A percentile compares a stretch with the other conserved stretches of the same genome.
Conservation (phyloP, 192 early-diverging fungal species). For the Backusella parvicylindrica region DNA sequence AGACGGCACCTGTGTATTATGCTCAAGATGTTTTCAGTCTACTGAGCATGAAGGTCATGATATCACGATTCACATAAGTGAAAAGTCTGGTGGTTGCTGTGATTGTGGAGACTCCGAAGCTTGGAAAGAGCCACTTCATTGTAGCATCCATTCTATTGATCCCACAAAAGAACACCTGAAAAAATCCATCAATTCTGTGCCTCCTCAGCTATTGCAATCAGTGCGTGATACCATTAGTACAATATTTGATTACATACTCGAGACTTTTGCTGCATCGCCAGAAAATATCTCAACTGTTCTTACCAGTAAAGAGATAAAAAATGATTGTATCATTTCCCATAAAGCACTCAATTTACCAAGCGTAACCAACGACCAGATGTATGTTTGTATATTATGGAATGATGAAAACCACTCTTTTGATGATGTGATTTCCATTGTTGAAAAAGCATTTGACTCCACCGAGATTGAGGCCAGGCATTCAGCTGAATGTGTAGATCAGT, state of each 20-base stretch:
- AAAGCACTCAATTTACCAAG: conserved; percentile 9
- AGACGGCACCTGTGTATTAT: conserved; percentile 97
- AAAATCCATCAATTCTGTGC: conserved; percentile 31
- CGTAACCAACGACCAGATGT: conserved; percentile 24
- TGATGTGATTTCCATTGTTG: conserved; percentile 84
- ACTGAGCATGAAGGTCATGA: conserved; percentile 94
- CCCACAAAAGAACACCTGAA: background rate
- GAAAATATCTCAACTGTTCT: conserved; percentile 11
- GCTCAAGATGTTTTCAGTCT: conserved; percentile 87
- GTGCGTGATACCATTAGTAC: conserved; percentile 81
- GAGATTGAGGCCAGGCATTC: conserved; percentile 62
- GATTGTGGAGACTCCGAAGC: conserved; percentile 98
- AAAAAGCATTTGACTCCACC: conserved; percentile 55
- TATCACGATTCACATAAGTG: conserved; percentile 79
- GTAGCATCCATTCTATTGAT: conserved; percentile 72
- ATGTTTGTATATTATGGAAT: conserved; percentile 90
- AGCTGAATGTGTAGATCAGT: conserved; percentile 77
- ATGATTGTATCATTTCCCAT: conserved; percentile 7
- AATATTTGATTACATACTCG: conserved; percentile 88
- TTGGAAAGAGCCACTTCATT: conserved; percentile 81
- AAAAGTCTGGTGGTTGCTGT: conserved; percentile 89
- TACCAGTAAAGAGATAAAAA: background rate
- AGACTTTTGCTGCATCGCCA: conserved; percentile 66
- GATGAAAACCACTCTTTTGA: conserved; percentile 94
- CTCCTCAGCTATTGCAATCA: conserved; percentile 54